Evolutionary conservation across 768 basidiomycete species (phyloP), one percentile per base, ranked within the genome.

Genomic region (Suillus occidentalis): DNA sequence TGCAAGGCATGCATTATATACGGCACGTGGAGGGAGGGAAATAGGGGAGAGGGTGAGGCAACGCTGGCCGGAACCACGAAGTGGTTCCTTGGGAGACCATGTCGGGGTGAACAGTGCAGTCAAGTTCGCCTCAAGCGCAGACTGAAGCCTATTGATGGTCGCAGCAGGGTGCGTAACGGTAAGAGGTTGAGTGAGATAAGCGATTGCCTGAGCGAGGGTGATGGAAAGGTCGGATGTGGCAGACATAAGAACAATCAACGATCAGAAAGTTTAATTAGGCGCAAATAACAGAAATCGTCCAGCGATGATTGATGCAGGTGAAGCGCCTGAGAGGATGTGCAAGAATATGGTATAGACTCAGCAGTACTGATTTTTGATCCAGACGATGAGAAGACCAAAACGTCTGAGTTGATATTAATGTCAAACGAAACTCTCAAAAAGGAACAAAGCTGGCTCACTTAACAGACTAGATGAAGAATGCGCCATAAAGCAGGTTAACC

Each of bases 111-210:
- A 91, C 65, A 88, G 83, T 45, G 89, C 83, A 28, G 82, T 87
- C 71, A 93, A 83, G 81, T 90, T 90, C 49, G 86, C 84, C 79
- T 91, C 86, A 69, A 94, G 89, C 66, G 86, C 78, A 63, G 85
- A 82, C 74, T 89, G 89, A 69, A 94, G 86, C 74, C 87, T 89
- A 72, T 83, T 81, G 76, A 91, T 80, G 68, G 86, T 85, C 63
- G 82, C 80, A 53, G 85, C 80, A 28, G 89, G 77, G 76, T 90
- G 86, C 43, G 82, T 77, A 62, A 75, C 70, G 71, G 83, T 80
- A 65, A 92, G 84, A 63, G 89, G 86, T 40, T 84, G 83, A 42
- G 89, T 91, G 75, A 94, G 82, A 81, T 87, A 91, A 63, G 87
- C 79, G 74, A 92, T 83, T 74, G 88, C 88, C 70, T 93, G 89